Evolutionary conservation across 257 asterid genomes (phyloP).

Genomic region (Fraxinus excelsior): DNA sequence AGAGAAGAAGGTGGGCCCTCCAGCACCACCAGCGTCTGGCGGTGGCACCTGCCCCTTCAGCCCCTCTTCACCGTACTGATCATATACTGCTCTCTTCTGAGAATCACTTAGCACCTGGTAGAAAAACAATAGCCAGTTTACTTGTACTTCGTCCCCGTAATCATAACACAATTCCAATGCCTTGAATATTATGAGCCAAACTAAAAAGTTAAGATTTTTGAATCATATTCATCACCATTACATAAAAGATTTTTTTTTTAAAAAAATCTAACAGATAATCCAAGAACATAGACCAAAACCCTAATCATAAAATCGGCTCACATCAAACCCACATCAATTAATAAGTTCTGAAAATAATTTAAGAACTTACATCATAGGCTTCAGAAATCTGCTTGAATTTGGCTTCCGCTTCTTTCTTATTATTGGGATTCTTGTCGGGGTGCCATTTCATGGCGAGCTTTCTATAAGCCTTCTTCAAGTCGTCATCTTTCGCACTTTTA

Average conservation of each 20-base stretch:
- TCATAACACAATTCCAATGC: background rate
- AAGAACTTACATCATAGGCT: slow-evolving; percentile 20
- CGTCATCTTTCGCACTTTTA: slow-evolving; percentile 22
- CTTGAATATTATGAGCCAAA: background rate
- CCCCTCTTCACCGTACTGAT: slow-evolving; percentile 51
- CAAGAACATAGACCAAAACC: background rate
- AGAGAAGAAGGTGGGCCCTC: slow-evolving; percentile 36
- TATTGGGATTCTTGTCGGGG: slow-evolving; percentile 20
- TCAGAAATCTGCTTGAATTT: slow-evolving; percentile 27
- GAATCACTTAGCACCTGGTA: slow-evolving; percentile 25
- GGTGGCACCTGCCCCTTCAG: slow-evolving; percentile 46
- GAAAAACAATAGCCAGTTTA: background rate
- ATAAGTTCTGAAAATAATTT: background rate
- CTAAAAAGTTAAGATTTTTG: background rate
- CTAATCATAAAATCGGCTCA: background rate
- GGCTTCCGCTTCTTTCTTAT: slow-evolving; percentile 24
- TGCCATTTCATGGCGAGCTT: slow-evolving; percentile 29
- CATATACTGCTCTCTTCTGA: slow-evolving; percentile 20
- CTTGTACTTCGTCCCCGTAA: background rate
- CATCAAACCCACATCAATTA: background rate
- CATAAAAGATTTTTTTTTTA: background rate
- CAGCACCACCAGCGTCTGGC: slow-evolving; percentile 41
- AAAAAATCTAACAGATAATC: background rate
- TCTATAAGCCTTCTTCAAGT: slow-evolving; percentile 25
- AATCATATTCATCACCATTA: background rate